These are phyloP conservation scores for Starmerella kuoi DNA, from an alignment of 805 yeast genomes.

Conservation along the genomic window DNA sequence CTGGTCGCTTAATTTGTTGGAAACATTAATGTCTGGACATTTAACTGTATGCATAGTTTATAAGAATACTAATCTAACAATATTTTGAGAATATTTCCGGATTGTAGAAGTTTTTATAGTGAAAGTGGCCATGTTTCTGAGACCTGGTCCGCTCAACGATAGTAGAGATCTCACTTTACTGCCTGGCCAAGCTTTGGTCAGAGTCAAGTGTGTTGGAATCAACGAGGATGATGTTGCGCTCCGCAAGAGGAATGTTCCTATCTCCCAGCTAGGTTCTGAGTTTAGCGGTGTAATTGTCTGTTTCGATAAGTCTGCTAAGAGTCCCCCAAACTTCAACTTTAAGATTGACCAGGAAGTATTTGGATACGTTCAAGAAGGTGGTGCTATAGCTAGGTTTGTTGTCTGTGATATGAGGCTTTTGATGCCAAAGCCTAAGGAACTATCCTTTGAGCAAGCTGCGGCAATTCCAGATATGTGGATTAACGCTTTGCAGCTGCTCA, in stretches of 20 bases:
- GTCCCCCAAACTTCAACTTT: slow-evolving; percentile 8
- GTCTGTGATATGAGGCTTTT: slow-evolving; percentile 24
- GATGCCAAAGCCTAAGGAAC: slow-evolving; percentile 21
- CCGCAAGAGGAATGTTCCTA: neutral
- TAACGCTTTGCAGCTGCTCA: slow-evolving; percentile 29
- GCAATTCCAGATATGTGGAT: slow-evolving; percentile 31
- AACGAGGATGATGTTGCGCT: slow-evolving; percentile 28
- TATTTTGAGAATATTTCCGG: too few species aligned
- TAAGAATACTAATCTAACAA: too few species aligned
- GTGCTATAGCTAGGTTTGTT: slow-evolving; percentile 32
- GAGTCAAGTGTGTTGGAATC: slow-evolving; percentile 29
- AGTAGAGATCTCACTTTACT: neutral
- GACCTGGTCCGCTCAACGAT: too few species aligned
- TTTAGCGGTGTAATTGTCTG: slow-evolving; percentile 29
- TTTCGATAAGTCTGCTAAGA: too few species aligned
- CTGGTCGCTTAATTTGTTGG: too few species aligned
- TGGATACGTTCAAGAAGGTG: slow-evolving; percentile 29
- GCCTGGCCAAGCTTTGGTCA: slow-evolving; percentile 26
- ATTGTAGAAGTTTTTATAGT: too few species aligned
- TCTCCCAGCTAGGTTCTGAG: slow-evolving; percentile 28
- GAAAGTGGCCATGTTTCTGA: too few species aligned
- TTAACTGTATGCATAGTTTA: too few species aligned
- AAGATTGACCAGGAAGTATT: slow-evolving; percentile 29
- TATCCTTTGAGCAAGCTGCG: slow-evolving; percentile 26
- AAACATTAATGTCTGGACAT: too few species aligned